A percentile compares a stretch with the other conserved stretches of the same genome.
Evolutionary conservation across 768 basidiomycete species (phyloP).

Genomic region (Agrocybe pediades): DNA sequence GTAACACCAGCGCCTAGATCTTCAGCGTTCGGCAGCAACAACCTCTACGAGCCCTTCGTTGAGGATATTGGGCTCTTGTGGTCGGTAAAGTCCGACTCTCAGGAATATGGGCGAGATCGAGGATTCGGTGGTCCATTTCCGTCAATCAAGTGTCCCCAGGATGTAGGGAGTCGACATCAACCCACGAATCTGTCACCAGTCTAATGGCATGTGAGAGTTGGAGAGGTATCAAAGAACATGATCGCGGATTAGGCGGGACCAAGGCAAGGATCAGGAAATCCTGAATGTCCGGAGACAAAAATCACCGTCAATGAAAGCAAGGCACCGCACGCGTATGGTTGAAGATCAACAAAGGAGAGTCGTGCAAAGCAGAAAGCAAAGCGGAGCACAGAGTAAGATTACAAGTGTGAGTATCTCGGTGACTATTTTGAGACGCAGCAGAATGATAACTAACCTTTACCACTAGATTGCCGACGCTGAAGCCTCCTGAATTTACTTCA

Average conservation of each 20-base stretch:
- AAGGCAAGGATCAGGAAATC: slow-evolving; percentile 58
- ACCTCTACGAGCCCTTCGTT: slow-evolving; percentile 27
- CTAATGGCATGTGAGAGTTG: slow-evolving; percentile 53
- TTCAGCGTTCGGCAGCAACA: not conserved
- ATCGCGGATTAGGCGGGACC: slow-evolving; percentile 42
- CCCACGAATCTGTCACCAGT: slow-evolving; percentile 57
- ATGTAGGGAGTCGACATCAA: slow-evolving; percentile 33
- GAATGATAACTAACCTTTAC: slow-evolving; percentile 46
- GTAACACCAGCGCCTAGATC: too few relatives aligned
- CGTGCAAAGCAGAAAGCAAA: slow-evolving; percentile 3
- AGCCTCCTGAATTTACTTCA: slow-evolving; percentile 44
- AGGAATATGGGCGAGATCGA: slow-evolving; percentile 1
- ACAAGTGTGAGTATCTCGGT: slow-evolving; percentile 6
- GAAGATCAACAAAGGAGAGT: too few relatives aligned
- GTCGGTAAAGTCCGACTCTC: not conserved
- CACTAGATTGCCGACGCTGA: slow-evolving; percentile 41
- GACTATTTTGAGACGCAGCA: not conserved
- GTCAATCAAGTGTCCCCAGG: slow-evolving; percentile 33
- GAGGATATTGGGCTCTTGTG: slow-evolving; percentile 11
- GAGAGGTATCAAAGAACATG: slow-evolving; percentile 41
- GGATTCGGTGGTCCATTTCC: not conserved
- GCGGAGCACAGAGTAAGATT: not conserved
- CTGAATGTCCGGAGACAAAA: slow-evolving; percentile 28
- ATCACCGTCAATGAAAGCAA: not conserved
- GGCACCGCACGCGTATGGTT: too few relatives aligned